These are phyloP conservation scores for Papiliotrema fonsecae DNA, from an alignment of 1,284 basidiomycete species.

Conservation along the genomic window DNA sequence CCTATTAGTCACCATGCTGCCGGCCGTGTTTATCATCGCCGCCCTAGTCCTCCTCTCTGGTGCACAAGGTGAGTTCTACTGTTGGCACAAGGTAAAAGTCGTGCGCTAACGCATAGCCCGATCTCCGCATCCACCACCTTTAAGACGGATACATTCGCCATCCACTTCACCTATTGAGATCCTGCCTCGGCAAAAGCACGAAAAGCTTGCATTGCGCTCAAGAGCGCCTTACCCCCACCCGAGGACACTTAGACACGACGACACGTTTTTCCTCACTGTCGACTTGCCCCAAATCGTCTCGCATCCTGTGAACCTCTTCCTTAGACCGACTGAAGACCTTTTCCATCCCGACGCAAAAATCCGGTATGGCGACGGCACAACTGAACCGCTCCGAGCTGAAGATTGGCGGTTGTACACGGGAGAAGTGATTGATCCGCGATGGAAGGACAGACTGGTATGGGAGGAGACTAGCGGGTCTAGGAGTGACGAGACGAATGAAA, in stretches of 20 bases:
- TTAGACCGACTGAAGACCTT: conserved; percentile 68
- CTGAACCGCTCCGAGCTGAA: conserved; percentile 23
- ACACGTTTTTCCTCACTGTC: conserved; percentile 35
- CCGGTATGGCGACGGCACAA: conserved; percentile 12
- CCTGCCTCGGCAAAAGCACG: conserved; percentile 53
- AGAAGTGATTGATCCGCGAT: conserved; percentile 59
- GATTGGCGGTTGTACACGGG: conserved; percentile 58
- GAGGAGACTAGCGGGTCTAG: conserved; percentile 22
- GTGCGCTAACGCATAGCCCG: conserved; percentile 21
- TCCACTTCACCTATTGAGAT: conserved; percentile 47
- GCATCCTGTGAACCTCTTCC: conserved; percentile 49
- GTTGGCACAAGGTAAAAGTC: not conserved
- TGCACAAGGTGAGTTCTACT: not conserved
- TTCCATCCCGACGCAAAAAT: conserved; percentile 70
- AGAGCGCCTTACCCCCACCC: conserved; percentile 22
- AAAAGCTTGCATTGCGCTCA: conserved; percentile 10
- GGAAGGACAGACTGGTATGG: conserved; percentile 45
- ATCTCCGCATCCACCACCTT: conserved; percentile 35
- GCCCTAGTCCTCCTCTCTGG: conserved; percentile 1
- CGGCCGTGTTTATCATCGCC: not conserved
- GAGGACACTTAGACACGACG: conserved; percentile 30
- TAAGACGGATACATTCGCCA: conserved; percentile 34
- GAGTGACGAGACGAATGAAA: conserved; percentile 13
- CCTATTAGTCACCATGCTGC: not conserved
- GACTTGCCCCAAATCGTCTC: conserved; percentile 27